Base-by-base conservation (phyloP, 345 rosid genomes). In the Camelina neglecta region DNA sequence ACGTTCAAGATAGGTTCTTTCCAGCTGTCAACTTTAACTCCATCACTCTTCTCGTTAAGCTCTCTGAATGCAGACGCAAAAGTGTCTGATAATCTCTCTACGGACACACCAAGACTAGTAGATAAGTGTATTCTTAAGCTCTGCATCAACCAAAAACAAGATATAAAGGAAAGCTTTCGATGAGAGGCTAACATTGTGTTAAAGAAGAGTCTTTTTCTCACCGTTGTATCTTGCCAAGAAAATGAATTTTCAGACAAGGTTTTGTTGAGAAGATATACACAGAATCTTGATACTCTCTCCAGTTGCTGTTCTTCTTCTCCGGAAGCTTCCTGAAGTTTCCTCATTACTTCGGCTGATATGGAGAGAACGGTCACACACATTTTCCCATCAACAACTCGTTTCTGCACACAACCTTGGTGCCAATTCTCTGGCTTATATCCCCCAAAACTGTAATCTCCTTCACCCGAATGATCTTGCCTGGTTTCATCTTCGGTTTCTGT, bases 351-450 rank as follows among this genome's bases (percentile, higher is more conserved):
- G 56, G 70, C 66, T 7, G 89, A 87, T 73, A 95, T 82, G 47
- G 85, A 90, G 79, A 95, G 61, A 73, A 88, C 73, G 9, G 81
- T 72, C 9, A 89, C 87, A 72, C 91, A 89, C 71, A 89, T 74
- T 78, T 83, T 90, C 69, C 88, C 86, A 54, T 71, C 67, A 54
- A 92, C 83, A 64, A 89, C 71, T 74, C 88, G 87, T 85, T 86
- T 88, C 81, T 89, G 88, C 65, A 93, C 12, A 74, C 96, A 89
- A 67, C 88, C 85, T 59, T 86, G 85, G 78, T 90, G 97, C 99
- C 99, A 92, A 23, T 82, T 81, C 66, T 85, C 96, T 72, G 81
- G 88, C 75, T 79, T 82, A 81, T 86, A 95, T 47, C 82, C 86
- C 90, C 85, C 85, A 76, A 8, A 57, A 75, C 69, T 72, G 1